Evolutionary conservation across 768 basidiomycete species (phyloP), one percentile per base, ranked within the genome.

Genomic region (Dentipellis fragilis): DNA sequence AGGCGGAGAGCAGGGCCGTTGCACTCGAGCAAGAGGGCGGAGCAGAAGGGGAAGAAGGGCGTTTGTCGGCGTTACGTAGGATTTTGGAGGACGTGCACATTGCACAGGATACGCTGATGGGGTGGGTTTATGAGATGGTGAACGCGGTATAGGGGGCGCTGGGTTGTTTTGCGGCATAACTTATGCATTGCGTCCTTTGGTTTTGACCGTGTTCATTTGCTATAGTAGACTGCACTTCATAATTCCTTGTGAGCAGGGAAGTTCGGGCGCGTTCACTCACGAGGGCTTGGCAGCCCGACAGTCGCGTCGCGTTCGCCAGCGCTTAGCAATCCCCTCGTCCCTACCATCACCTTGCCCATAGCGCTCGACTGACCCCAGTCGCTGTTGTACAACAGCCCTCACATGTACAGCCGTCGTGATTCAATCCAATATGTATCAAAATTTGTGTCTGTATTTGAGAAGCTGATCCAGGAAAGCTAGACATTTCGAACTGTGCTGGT

Each of bases 21-120:
- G 69, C 65, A 10, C 72, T 70, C 36, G 86, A 85, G 57, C 71
- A 66, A 52, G 87, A 91, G 65, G 87, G 87, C 9, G 84, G n/a
- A 87, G 64, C 71, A 79, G 57, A 77, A 77, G 49, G 91, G 90
- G 12, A 74, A 83, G 59, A 81, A 76, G 62, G n/a, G 89, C 87
- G 10, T 94, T 92, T 62, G 69, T 78, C 23, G 75, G 78, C 10
- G 74, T 75, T 75, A n/a, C 67, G 84, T 59, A 75, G 72, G 56
- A 71, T 84, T 61, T 62, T 92, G 71, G 80, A 85, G 59, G 76
- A 74, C 35, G 80, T 92, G 12, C 73, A 78, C 62, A 77, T 90
- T 55, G 75, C 75, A 50, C 85, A 89, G 62, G 82, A 87, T 47
- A 67, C 68, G 4, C 69, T 84, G 62, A 78, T 75, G 69, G 72